Base-by-base conservation (phyloP, 2,329 filamentous ascomycete species). In the Hypoxylon sp. region DNA sequence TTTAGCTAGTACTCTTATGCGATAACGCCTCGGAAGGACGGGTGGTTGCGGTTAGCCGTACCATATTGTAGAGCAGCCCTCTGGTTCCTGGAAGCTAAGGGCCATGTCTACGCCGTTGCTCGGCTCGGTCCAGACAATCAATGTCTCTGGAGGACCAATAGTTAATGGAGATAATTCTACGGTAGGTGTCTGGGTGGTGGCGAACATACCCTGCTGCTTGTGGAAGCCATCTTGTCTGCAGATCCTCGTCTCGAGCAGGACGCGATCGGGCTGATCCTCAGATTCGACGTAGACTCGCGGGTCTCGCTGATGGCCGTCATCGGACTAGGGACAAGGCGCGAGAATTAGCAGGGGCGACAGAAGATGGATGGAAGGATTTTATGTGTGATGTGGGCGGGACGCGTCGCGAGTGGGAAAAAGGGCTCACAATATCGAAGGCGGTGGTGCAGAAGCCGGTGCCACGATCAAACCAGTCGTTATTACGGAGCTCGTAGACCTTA, bases 391-490 rank as follows among this genome's bases (percentile, higher is more conserved):
- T 24, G 46, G 26, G 48, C 33, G 23, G 45, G 24, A 42, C 38
- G 48, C 48, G 53, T 48, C 26, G 60, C 55, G 47, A 29, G 13
- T 31, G 17, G 49, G 37, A 55, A n/a, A 48, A 20, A 50, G 47
- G 26, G 74, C 89, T 75, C 85, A 95, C 90, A 74, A 87, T 83
- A 63, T 88, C 78, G 64, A 90, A 85, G 64, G 87, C 83, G 43
- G 93, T 92, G 58, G 87, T 91, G 75, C 95, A 98, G 76, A 97
- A 97, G 62, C 95, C 95, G 43, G 95, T 99, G 64, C 95, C 95
- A 71, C 94, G 85, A 78, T 99, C 95, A 74, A 94, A 97, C 95
- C 95, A 99, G 86, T 98, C 95, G 83, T 96, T 97, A 79, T 97
- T 92, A 76, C 91, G 92, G 71, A 99, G 85, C 81, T 98, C 95